A percentile compares a stretch with the other conserved stretches of the same genome.
These are phyloP conservation scores for Myrica gale DNA, from an alignment of 306 rosid genomes.

Conservation along the genomic window DNA sequence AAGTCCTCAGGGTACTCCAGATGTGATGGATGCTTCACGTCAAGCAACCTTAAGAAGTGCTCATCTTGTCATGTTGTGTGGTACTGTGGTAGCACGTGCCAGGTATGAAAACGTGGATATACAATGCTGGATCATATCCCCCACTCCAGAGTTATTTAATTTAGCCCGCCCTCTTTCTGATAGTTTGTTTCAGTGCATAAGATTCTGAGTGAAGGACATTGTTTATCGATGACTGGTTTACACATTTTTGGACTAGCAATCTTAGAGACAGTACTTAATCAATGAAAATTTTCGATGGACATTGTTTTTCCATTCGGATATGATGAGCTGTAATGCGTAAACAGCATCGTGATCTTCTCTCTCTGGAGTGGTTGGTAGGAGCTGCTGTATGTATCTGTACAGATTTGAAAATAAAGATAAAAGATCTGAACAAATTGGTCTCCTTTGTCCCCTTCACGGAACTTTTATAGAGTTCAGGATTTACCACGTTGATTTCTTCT, in stretches of 20 bases:
- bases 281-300: not conserved
- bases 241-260: not conserved
- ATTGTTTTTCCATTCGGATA: no score
- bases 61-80: constrained; percentile 58
- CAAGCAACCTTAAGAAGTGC: constrained; percentile 61
- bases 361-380: no score
- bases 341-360: no score
- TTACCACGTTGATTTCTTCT: not conserved
- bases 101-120: constrained; percentile 36
- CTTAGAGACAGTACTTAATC: not conserved
- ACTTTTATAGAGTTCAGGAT: no score
- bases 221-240: not conserved
- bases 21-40: constrained; percentile 65
- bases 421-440: no score
- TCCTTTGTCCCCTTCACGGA: no score
- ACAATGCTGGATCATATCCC: not conserved
- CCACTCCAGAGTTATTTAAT: not conserved
- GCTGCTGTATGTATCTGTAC: no score
- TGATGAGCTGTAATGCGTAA: no score
- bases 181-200: not conserved
- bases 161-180: not conserved
- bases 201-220: not conserved
- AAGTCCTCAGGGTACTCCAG: constrained; percentile 44
- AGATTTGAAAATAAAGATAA: no score
- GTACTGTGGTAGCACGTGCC: constrained; percentile 66